Base-by-base conservation (phyloP, 345 rosid species). In the Citrus australasica region DNA sequence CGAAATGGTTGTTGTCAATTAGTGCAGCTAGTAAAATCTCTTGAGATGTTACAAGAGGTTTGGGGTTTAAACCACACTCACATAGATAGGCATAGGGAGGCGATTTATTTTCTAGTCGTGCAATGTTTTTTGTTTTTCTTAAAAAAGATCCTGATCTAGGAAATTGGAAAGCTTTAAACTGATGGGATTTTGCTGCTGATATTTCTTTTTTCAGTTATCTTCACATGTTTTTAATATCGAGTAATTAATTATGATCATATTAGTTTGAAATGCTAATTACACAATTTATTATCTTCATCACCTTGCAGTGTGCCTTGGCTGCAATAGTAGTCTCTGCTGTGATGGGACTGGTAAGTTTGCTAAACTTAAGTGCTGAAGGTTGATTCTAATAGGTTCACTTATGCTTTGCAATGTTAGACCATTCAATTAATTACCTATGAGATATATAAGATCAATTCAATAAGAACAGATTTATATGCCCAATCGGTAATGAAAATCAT, bases 291-390 rank as follows among this genome's bases (percentile, higher is more conserved):
- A 28, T 73, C 76, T 84, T 64, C 42, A 22, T 81, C 58, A 11
- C 37, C 80, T 79, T 84, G 70, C 97, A 97, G 99, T 97, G 98
- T 89, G 92, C 92, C 63, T 86, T 97, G 84, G 99, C 99, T 79
- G 98, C 99, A 67, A 94, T 97, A 71, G 98, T 97, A 22, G 83
- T 90, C 69, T 92, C 98, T 79, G 99, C 98, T 72, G 99, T 97
- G 24, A 92, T 92, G 85, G 90, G 97, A 81, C 86, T 94, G 94
- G 99, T 94, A 82, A 90, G 95, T 82, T 64, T 38, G 16, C 40
- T 51, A 71, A 74, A 69, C 61, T 60, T 22, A 17, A 76, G 55
- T 67, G 73, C 25, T 37, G 10, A 61, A 62, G 56, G 67, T 46
- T 37, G 33, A 30, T 28, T 75, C 40, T 67, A 53, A 37, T 53